These are phyloP conservation scores for Proliferodiscus dingleyae DNA, from an alignment of 2,329 filamentous ascomycete genomes.

Conservation along the genomic window DNA sequence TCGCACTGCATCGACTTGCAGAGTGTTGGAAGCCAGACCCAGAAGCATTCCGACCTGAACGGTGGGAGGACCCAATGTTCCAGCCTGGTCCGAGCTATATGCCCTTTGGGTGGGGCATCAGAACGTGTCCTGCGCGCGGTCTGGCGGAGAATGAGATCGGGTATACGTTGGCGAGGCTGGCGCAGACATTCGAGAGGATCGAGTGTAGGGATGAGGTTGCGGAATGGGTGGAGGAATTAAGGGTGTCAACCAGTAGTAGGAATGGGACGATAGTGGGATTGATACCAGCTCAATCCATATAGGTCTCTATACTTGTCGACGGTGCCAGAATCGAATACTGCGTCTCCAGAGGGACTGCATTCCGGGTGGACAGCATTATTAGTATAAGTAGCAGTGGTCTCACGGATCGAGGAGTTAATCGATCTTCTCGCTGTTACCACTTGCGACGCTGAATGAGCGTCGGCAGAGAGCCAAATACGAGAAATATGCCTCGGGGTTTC, in stretches of 20 bases:
- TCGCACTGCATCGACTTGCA: conserved; percentile 22
- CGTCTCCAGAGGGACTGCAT: too few relatives aligned
- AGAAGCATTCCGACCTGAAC: conserved; percentile 36
- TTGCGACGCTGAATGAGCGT: too few relatives aligned
- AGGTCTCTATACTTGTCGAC: too few relatives aligned
- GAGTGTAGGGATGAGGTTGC: conserved; percentile 18
- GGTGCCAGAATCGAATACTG: too few relatives aligned
- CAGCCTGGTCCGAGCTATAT: conserved; percentile 3
- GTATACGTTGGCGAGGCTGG: conserved; percentile 3
- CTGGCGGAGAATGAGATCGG: conserved; percentile 3
- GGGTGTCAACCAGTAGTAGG: conserved; percentile 3
- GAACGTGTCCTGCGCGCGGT: conserved; percentile 1
- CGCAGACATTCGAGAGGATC: conserved; percentile 4
- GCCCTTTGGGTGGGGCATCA: conserved; percentile 1
- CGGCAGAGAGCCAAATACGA: too few relatives aligned
- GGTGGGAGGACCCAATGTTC: conserved; percentile 35
- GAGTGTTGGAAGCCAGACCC: conserved; percentile 27
- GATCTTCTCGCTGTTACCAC: too few relatives aligned
- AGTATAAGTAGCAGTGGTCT: too few relatives aligned
- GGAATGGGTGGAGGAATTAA: conserved; percentile 15
- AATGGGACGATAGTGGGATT: conserved; percentile 2
- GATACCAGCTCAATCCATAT: too few relatives aligned
- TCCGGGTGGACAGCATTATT: too few relatives aligned
- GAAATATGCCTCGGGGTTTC: too few relatives aligned
- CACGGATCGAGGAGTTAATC: too few relatives aligned